Conservation (phyloP, 2,329 filamentous ascomycete genomes). For the Ilyonectria robusta region DNA sequence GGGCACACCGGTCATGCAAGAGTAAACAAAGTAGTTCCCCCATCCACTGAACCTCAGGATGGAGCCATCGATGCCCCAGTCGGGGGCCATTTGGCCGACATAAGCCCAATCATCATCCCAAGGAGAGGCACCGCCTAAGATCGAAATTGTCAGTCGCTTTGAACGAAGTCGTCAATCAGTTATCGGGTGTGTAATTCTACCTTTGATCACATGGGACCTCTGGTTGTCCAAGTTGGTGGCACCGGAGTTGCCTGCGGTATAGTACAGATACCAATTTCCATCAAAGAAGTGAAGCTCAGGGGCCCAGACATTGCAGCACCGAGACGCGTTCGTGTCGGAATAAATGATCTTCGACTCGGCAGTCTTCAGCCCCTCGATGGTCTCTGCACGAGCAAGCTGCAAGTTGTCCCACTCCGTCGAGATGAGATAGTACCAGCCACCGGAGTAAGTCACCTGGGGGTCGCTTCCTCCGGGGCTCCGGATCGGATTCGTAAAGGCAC, state of each 20-base stretch:
- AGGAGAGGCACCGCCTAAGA: conserved; percentile 63
- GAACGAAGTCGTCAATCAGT: not conserved
- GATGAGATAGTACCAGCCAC: conserved; percentile 70
- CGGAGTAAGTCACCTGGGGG: conserved; percentile 66
- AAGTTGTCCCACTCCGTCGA: conserved; percentile 70
- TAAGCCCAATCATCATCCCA: conserved; percentile 66
- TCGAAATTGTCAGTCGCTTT: not conserved
- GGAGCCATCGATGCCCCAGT: conserved; percentile 69
- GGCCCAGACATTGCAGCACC: conserved; percentile 71
- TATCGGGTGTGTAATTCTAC: conserved; percentile 44
- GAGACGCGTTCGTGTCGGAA: conserved; percentile 59
- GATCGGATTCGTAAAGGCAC: conserved; percentile 66
- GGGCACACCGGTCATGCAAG: conserved; percentile 61
- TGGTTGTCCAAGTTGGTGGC: conserved; percentile 61
- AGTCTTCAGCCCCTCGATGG: conserved; percentile 68
- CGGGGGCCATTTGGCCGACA: conserved; percentile 60
- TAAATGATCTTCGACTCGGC: conserved; percentile 66
- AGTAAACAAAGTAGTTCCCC: conserved; percentile 69
- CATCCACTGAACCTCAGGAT: conserved; percentile 62
- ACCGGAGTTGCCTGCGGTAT: conserved; percentile 63
- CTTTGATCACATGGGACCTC: conserved; percentile 65
- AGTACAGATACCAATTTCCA: conserved; percentile 69
- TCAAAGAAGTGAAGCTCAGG: conserved; percentile 68
- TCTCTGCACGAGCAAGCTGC: conserved; percentile 67
- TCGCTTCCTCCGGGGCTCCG: conserved; percentile 65